Conservation (phyloP, 345 rosid genomes). For the Hypericum androsaemum region DNA sequence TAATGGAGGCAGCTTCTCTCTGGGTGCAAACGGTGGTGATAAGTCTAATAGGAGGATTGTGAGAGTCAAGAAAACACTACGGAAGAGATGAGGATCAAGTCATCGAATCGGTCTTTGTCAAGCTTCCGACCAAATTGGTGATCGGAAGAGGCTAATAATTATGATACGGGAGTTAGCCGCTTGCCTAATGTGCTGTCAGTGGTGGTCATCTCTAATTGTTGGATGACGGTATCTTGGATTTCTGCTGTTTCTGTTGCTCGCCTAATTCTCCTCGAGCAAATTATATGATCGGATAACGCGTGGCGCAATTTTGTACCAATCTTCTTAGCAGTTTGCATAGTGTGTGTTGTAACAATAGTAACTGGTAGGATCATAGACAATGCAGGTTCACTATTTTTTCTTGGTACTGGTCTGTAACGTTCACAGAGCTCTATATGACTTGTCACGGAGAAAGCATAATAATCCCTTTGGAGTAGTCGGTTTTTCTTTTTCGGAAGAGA, state of each 20-base stretch:
- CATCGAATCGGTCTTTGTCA: neutral
- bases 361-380: conserved; percentile 9
- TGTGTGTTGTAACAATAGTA: conserved; percentile 21
- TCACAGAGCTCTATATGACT: conserved; percentile 6
- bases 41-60: conserved; percentile 50
- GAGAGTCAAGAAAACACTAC: conserved; percentile 30
- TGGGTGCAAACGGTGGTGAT: conserved; percentile 66
- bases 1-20: conserved; percentile 69
- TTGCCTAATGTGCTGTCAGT: conserved; percentile 4
- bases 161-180: neutral
- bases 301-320: conserved; percentile 35
- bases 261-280: neutral
- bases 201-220: conserved; percentile 1
- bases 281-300: conserved; percentile 5
- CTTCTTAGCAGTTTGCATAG: conserved; percentile 12
- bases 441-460: conserved; percentile 24
- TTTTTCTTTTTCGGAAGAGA: too few species aligned
- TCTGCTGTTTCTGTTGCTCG: conserved; percentile 3
- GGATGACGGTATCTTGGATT: conserved; percentile 10
- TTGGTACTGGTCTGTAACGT: too few species aligned
- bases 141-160: conserved; percentile 15
- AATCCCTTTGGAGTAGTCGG: too few species aligned
- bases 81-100: conserved; percentile 37
- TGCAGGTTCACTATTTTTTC: too few species aligned
- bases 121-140: neutral